Percentiles rank a stretch among this genome's conserved stretches.
These are phyloP conservation scores for Paraurostyla sp. DNA, from an alignment of 73 alveolate species.

Conservation along the genomic window DNA sequence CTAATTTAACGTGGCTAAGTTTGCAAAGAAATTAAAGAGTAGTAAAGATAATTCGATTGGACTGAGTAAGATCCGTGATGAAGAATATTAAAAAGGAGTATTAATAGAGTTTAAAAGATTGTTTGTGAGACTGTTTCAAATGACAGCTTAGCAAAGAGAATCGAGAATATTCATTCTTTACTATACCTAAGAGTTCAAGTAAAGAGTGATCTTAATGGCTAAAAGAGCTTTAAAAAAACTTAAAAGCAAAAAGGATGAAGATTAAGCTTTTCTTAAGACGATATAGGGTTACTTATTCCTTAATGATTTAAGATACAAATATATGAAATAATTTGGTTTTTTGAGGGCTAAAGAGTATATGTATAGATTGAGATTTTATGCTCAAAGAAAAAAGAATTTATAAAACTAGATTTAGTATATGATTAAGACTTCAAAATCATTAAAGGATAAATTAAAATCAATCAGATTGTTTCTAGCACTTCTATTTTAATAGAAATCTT, in stretches of 20 bases:
- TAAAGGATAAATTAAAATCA: neutral
- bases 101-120: slow-evolving; percentile 11
- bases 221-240: neutral
- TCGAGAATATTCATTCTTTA: neutral
- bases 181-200: neutral
- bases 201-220: neutral
- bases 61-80: neutral
- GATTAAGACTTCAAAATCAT: neutral
- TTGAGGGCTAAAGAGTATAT: slow-evolving; percentile 8
- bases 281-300: neutral
- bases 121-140: neutral
- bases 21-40: no score
- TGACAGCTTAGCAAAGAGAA: neutral
- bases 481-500: neutral
- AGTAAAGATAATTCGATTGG: neutral
- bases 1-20: no score
- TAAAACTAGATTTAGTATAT: neutral
- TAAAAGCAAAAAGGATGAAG: slow-evolving; percentile 16
- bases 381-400: neutral
- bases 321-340: neutral
- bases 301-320: neutral
- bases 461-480: neutral
- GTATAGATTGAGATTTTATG: neutral
- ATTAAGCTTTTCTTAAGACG: neutral
- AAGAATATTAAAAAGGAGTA: neutral